Percentiles rank a stretch among this genome's conserved stretches.
Conservation (phyloP, 1,284 basidiomycete genomes). For the Leccinum variabile region DNA sequence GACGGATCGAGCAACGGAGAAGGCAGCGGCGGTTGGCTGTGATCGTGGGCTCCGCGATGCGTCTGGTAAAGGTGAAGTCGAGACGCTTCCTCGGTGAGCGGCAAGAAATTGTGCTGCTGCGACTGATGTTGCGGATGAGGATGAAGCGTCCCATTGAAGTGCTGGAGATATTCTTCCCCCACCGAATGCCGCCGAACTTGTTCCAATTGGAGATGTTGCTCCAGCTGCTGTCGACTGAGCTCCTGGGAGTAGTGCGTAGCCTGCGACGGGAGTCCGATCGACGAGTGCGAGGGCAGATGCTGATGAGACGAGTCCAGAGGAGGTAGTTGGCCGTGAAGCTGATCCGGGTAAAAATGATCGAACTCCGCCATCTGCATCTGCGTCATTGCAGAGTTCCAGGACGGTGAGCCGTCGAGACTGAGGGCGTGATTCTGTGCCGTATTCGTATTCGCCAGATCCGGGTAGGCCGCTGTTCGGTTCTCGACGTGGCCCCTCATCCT, state of each 20-base stretch:
- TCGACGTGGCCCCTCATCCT: slow-evolving; percentile 44
- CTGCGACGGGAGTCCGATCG: slow-evolving; percentile 37
- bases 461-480: slow-evolving; percentile 31
- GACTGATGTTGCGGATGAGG: slow-evolving; percentile 26
- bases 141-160: slow-evolving; percentile 29
- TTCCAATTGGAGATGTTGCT: slow-evolving; percentile 37
- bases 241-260: slow-evolving; percentile 44
- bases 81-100: slow-evolving; percentile 30
- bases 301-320: slow-evolving; percentile 49
- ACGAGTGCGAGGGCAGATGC: slow-evolving; percentile 49
- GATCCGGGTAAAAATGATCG: slow-evolving; percentile 41
- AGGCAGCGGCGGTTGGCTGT: slow-evolving; percentile 27
- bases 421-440: slow-evolving; percentile 67
- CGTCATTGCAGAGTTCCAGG: slow-evolving; percentile 82
- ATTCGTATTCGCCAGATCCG: slow-evolving; percentile 49
- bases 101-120: slow-evolving; percentile 27
- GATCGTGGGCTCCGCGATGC: slow-evolving; percentile 36
- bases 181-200: slow-evolving; percentile 31
- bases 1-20: slow-evolving; percentile 37
- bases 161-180: slow-evolving; percentile 38
- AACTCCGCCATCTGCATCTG: slow-evolving; percentile 38
- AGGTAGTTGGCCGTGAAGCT: slow-evolving; percentile 47
- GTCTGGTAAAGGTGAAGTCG: slow-evolving; percentile 37
- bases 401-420: slow-evolving; percentile 75
- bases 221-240: slow-evolving; percentile 44